phyloP scores from a whole-genome alignment of 441 rosid genomes.

The Macaranga tanarius region DNA sequence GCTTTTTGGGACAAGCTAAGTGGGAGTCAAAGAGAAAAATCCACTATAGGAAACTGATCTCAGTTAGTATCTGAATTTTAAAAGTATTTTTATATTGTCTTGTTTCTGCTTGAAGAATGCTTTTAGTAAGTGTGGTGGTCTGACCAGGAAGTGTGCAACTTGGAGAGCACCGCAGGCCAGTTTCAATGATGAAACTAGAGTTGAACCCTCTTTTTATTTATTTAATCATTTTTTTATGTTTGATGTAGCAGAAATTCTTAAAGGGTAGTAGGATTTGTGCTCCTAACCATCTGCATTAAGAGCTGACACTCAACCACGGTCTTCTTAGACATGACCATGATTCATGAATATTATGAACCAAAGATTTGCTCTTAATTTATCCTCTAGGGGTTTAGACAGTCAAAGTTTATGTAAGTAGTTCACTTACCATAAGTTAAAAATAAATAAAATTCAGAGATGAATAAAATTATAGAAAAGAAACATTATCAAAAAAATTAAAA shows the following conservation, averaged over 20 bases:
- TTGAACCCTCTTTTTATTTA: not conserved
- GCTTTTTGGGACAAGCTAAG: constrained; percentile 25
- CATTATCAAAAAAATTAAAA: too few relatives aligned
- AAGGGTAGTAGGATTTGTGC: not conserved
- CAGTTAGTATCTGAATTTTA: not conserved
- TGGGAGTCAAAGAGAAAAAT: not conserved
- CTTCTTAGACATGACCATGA: too few relatives aligned
- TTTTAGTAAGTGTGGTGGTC: not conserved
- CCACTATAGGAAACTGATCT: constrained; percentile 6
- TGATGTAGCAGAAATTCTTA: not conserved
- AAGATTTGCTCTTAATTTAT: too few relatives aligned
- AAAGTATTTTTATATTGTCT: not conserved
- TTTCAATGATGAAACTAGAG: not conserved
- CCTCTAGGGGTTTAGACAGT: too few relatives aligned
- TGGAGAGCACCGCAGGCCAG: not conserved
- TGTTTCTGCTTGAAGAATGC: not conserved
- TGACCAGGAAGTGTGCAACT: not conserved
- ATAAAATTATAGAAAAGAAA: too few relatives aligned
- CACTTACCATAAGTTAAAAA: too few relatives aligned
- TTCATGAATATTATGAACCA: too few relatives aligned
- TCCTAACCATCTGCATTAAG: too few relatives aligned
- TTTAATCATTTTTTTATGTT: not conserved
- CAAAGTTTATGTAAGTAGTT: too few relatives aligned
- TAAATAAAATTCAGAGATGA: too few relatives aligned
- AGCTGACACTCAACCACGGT: too few relatives aligned